Percentiles rank a stretch among this genome's conserved stretches.
These are phyloP conservation scores for Solanum megistacrolobum DNA, from an alignment of 257 asterid species.

Conservation along the genomic window DNA sequence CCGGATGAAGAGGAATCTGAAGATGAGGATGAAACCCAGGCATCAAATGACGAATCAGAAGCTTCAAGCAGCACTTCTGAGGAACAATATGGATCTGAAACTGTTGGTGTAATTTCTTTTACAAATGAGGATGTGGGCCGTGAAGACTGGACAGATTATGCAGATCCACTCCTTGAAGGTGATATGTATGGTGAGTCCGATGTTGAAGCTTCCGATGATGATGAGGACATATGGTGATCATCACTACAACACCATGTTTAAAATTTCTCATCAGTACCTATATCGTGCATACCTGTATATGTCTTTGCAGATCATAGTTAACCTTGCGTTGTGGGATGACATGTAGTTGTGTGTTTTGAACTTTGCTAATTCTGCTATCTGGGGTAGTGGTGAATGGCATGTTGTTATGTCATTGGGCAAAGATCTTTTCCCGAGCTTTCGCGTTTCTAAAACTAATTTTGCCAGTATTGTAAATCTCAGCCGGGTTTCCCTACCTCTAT, in stretches of 20 bases:
- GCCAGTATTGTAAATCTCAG: background rate
- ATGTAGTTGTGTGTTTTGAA: background rate
- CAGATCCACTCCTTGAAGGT: constrained; percentile 13
- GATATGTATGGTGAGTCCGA: constrained; percentile 13
- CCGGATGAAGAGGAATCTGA: constrained; percentile 70
- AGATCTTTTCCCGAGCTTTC: background rate
- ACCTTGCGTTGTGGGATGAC: background rate
- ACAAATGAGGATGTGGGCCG: constrained; percentile 2
- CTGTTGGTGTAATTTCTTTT: constrained; percentile 9
- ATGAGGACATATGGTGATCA: constrained; percentile 13
- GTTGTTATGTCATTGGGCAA: background rate
- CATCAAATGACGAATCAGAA: constrained; percentile 42
- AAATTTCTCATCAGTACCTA: background rate
- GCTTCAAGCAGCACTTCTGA: constrained; percentile 24
- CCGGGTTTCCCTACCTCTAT: background rate
- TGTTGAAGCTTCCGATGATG: background rate
- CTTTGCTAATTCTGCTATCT: background rate
- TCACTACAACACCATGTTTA: background rate
- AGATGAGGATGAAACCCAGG: constrained; percentile 25
- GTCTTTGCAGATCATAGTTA: background rate
- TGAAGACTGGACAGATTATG: constrained; percentile 21
- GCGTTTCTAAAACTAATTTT: background rate
- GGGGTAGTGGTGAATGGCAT: background rate
- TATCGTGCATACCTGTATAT: background rate
- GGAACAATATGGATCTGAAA: constrained; percentile 23